Evolutionary conservation across 2,329 filamentous ascomycete genomes (phyloP), one percentile per base, ranked within the genome.

Genomic region (Tolypocladium amazonense): DNA sequence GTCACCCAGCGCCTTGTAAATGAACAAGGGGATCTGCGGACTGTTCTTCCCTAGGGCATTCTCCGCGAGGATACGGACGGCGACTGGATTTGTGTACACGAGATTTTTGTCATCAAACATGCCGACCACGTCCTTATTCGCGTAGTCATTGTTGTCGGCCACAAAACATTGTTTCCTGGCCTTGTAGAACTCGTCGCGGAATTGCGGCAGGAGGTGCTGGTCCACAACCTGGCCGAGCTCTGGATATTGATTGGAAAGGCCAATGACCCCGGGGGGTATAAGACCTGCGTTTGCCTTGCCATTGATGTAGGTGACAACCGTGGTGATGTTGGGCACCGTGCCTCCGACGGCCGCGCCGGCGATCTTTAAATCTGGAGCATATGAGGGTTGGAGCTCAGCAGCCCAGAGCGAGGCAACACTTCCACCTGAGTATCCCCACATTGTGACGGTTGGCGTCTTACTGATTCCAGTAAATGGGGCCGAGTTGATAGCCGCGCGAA

Each of bases 11-110:
- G 78, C 75, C 63, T 83, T 81, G 66, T 83, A 82, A 1, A 79
- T 67, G 61, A 77, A 79, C 3, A 82, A 56, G 0, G 80, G 80
- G 62, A 80, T 77, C 37, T 71, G 63, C 0, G 80, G 79, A 0
- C 73, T 67, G 1, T 76, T 72, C 47, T 76, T 72, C 14, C 66
- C 65, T 1, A 67, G 65, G 27, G 65, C 62, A 20, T 70, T 63
- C 53, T 69, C 70, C 9, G 70, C 65, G 0, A 65, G 58, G 18
- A 70, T 64, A 23, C 71, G 66, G 4, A 67, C 63, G 0, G 64
- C 59, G 27, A 62, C 59, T 0, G 59, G 62, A 12, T 58, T 68
- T n/a, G 58, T 62, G 53, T 39, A 63, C 33, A 68, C 60, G 11
- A 71, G 39, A 20, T 67, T 65, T 11, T 73, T 73, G 45, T 71